A percentile compares a stretch with the other conserved stretches of the same genome.
Evolutionary conservation across 345 rosid species (phyloP).

Genomic region (Microcos paniculata): DNA sequence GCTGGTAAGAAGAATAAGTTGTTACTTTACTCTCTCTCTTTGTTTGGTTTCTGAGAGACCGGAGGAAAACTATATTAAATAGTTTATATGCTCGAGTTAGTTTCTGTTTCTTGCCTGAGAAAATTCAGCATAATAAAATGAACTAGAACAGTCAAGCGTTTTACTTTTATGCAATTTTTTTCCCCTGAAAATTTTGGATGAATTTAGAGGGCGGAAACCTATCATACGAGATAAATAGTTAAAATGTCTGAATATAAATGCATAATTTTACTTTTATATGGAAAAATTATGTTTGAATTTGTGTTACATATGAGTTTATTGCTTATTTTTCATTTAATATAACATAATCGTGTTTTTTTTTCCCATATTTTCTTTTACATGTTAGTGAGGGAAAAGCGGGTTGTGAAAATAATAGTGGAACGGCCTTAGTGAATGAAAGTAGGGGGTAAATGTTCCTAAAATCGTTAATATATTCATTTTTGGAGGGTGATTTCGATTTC

Average conservation of each 20-base stretch:
- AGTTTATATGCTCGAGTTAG: neutral
- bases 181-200: neutral
- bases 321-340: neutral
- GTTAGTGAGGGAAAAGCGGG: neutral
- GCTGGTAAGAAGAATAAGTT: constrained; percentile 32
- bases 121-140: neutral
- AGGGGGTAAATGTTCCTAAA: neutral
- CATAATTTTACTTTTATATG: neutral
- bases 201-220: neutral
- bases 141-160: neutral
- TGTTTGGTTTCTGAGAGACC: neutral
- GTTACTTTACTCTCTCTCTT: neutral
- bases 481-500: neutral
- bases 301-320: neutral
- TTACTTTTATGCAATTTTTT: neutral
- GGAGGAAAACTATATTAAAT: neutral
- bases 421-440: neutral
- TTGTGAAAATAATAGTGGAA: neutral
- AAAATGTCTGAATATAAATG: neutral
- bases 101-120: neutral
- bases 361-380: neutral
- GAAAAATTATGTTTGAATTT: neutral
- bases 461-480: neutral
- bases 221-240: neutral
- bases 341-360: neutral